Base-by-base conservation (phyloP, 208 protist species). In the Herpetomonas samuelpessoai region DNA sequence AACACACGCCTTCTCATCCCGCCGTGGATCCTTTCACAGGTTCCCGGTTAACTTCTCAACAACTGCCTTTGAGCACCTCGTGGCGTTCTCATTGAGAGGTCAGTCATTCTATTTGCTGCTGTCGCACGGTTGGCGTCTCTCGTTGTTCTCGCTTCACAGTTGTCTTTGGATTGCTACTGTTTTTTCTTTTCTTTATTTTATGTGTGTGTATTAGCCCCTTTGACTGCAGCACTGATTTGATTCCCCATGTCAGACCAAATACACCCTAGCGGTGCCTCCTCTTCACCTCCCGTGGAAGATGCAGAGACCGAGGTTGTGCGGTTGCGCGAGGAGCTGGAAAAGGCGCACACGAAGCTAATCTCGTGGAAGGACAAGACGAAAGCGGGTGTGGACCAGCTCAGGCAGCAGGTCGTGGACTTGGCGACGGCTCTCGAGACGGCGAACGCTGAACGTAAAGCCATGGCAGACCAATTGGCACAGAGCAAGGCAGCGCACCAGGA, bases 361-460 rank as follows among this genome's bases (percentile, higher is more conserved):
- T 44, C 49, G 3, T 96, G 90, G 87, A 92, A 93, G 45, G 74
- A 73, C 26, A 85, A 87, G 62, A 78, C 86, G 2, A 81, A 96
- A 49, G 31, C 28, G 18, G 90, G 82, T 2, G 85, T 93, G 12
- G 80, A 92, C n/a, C 66, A 87, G 56, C 50, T 93, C 35, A 74
- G 90, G 4, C 46, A 53, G n/a, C 81, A 77, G 12, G 74, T 93
- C 14, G 53, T 84, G 1, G 68, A 86, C 18, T 63, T 95, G 18
- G 86, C 71, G 0, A 31, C 26, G 24, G 57, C 62, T 24, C 56
- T 91, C 1, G 69, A 79, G 2, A 31, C 53, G 7, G 70, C 67
- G 0, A 61, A 69, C 3, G 46, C 61, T 45, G 24, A 48, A 31
- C 16, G 55, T 26, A 25, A 30, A 18, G 35, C 24, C 49, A 56